Conservation (phyloP, 2,329 filamentous ascomycete genomes). For the Paracoccidioides lutzii region DNA sequence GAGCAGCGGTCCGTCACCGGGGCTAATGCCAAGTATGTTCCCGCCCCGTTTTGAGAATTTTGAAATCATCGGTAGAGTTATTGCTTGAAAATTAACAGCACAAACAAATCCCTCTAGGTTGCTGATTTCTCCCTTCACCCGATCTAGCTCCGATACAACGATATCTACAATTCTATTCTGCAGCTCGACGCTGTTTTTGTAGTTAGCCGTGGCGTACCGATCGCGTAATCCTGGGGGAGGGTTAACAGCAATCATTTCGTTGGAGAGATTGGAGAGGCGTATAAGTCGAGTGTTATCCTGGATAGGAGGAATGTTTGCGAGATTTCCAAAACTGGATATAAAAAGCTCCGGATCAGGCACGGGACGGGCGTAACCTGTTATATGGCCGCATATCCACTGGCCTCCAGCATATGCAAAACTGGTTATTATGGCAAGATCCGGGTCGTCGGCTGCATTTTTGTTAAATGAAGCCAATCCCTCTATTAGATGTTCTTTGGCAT, state of each 20-base stretch:
- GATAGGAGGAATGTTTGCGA: neutral
- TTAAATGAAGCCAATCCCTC: neutral
- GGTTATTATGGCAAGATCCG: neutral
- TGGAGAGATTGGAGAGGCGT: neutral
- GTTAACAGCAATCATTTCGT: neutral
- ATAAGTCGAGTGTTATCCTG: neutral
- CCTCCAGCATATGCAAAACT: neutral
- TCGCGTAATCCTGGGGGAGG: neutral
- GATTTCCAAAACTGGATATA: neutral
- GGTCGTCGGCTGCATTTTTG: neutral
- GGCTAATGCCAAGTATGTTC: slow-evolving; percentile 24
- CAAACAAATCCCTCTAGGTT: neutral
- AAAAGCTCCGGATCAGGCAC: neutral
- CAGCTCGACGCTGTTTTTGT: neutral
- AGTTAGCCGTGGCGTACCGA: neutral
- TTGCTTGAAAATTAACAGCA: slow-evolving; percentile 15
- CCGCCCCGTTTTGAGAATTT: slow-evolving; percentile 21
- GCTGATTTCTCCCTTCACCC: neutral
- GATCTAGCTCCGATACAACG: neutral
- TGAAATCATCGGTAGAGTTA: slow-evolving; percentile 20
- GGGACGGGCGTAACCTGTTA: neutral
- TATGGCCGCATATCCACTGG: neutral
- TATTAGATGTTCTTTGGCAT: neutral
- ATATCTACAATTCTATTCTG: neutral
- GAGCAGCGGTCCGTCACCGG: slow-evolving; percentile 12